Evolutionary conservation across 768 basidiomycete species (phyloP), one percentile per base, ranked within the genome.

Genomic region (Harrya chromipes): DNA sequence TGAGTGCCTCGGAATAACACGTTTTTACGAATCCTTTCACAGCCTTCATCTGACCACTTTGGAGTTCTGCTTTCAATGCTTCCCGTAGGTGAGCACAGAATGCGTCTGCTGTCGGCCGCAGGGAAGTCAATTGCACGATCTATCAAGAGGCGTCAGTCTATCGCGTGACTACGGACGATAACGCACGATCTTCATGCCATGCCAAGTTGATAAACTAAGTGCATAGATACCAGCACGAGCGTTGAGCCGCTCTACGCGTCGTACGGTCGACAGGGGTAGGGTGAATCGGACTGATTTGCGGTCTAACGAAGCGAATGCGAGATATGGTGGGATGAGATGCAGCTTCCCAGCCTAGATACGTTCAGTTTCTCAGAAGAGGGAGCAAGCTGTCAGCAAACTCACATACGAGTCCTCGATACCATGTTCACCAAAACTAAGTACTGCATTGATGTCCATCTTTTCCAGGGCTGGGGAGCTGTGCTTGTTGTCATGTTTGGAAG

Each of bases 171-270:
- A 31, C 20, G 6, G 27, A 42, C 21, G 27, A 49, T 20, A 19
- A 55, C 67, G 47, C 60, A 95, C 94, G 58, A 97, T 88, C 73
- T 95, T 88, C 74, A 90, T 81, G 31, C 90, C 86, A 66, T 98
- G 93, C 90, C 94, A 97, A 44, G 90, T 82, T n/a, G 84, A 80
- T 17, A 98, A 72, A 60, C 92, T 94, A 26, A 99, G 79, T n/a
- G 95, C 94, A 65, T 97, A 97, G 33, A 97, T 87, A 6, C 97
- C 97, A 24, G 93, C 89, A 13, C 93, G 82, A 11, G 93, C 87
- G 66, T 95, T 97, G 45, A 97, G 78, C 41, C 93, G 75, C 70
- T 99, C 97, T 19, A 99, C 97, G 47, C 97, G 76, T 44, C 97
- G 82, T 58, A 99, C 83, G 6, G 93, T 93, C 46, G 87, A 92